Percentiles rank a stretch among this genome's conserved stretches.
These are phyloP conservation scores for Globisporangium viniferum DNA, from an alignment of 352 stramenopile genomes.

Conservation along the genomic window DNA sequence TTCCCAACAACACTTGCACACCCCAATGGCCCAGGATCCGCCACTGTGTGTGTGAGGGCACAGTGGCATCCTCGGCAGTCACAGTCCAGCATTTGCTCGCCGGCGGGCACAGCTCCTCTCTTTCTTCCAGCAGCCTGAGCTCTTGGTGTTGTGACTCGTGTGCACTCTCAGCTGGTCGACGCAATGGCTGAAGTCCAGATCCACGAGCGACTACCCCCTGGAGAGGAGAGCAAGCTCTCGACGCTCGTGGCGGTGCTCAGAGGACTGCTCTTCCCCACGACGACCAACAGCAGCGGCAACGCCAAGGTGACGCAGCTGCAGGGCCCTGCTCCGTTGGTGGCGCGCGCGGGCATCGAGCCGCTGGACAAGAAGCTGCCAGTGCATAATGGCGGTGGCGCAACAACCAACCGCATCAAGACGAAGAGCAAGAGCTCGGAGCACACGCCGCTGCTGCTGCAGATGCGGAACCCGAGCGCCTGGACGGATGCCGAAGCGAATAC, in stretches of 20 bases:
- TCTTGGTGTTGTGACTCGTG: too few relatives aligned
- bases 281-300: background rate
- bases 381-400: background rate
- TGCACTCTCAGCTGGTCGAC: background rate
- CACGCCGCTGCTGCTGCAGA: constrained; percentile 7
- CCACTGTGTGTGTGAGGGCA: background rate
- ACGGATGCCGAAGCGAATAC: background rate
- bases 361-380: background rate
- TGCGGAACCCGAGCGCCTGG: background rate
- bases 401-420: background rate
- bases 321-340: background rate
- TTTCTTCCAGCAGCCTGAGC: background rate
- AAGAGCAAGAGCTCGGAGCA: constrained; percentile 7
- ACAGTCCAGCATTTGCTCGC: constrained; percentile 7
- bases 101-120: background rate
- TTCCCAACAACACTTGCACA: background rate
- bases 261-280: background rate
- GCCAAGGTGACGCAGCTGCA: constrained; percentile 5
- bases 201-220: background rate
- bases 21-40: too few relatives aligned
- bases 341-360: background rate
- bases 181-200: background rate
- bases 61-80: background rate
- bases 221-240: constrained; percentile 4
- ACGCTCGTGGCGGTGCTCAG: constrained; percentile 2